Evolutionary conservation across 495 filamentous ascomycete genomes (phyloP).

Genomic region (Hyaloscypha hepaticicola): DNA sequence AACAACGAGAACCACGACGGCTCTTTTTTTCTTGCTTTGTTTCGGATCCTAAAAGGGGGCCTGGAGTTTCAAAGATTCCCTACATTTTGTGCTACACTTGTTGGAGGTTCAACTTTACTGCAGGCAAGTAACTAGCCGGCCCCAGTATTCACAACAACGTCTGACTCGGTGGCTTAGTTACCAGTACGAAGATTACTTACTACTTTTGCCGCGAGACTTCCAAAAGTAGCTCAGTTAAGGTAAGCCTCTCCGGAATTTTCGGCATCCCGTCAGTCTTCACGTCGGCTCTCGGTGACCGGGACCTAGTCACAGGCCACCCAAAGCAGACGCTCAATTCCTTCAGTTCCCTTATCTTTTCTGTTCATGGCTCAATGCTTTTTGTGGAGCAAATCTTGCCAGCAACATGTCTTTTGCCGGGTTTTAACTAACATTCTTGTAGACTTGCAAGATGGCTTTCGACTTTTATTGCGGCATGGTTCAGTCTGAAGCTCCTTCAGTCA

Average conservation of each 20-base stretch:
- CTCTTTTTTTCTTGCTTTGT: constrained; percentile 41
- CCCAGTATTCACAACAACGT: constrained; percentile 1
- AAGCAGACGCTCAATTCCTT: neutral
- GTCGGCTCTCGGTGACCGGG: neutral
- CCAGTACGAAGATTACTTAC: constrained; percentile 33
- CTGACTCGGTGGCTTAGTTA: constrained; percentile 28
- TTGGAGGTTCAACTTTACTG: constrained; percentile 76
- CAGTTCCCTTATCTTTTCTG: neutral
- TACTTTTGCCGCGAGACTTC: constrained; percentile 27
- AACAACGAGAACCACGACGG: constrained; percentile 37
- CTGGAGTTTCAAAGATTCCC: constrained; percentile 66
- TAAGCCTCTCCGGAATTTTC: constrained; percentile 19
- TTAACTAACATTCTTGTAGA: constrained; percentile 20
- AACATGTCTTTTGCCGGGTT: neutral
- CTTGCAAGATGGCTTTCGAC: constrained; percentile 45
- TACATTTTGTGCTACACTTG: constrained; percentile 73
- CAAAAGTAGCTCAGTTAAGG: constrained; percentile 36
- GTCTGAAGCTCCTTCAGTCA: constrained; percentile 46
- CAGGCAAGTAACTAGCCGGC: constrained; percentile 44
- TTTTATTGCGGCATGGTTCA: constrained; percentile 52
- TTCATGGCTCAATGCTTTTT: neutral
- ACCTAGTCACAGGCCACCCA: neutral
- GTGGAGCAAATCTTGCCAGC: neutral
- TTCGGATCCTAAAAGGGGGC: constrained; percentile 44
- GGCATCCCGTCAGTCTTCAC: neutral